Percentiles rank a stretch among this genome's conserved stretches.
Conservation (phyloP, 116 monocot species). For the Phalaenopsis hybrid region DNA sequence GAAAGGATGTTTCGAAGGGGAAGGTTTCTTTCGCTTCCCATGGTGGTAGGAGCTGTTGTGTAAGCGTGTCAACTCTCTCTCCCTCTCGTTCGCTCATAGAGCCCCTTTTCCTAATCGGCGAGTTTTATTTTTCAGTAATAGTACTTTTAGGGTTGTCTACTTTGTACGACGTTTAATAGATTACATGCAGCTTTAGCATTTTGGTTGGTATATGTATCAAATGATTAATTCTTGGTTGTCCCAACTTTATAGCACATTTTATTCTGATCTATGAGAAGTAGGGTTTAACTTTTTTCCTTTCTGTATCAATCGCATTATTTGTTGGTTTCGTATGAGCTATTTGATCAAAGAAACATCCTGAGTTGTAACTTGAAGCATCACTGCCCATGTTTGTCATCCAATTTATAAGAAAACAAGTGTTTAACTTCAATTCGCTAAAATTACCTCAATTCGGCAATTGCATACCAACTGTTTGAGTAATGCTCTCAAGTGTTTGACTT, state of each 20-base stretch:
- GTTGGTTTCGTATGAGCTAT: background rate
- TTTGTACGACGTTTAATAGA: too few relatives aligned
- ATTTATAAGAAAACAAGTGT: background rate
- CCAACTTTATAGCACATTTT: background rate
- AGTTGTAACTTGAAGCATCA: background rate
- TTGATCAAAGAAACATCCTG: background rate
- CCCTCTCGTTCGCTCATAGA: background rate
- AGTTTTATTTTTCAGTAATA: background rate
- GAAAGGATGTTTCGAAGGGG: conserved; percentile 13
- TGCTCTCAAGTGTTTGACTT: background rate
- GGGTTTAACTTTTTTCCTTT: background rate
- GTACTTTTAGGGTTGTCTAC: background rate
- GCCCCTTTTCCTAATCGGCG: background rate
- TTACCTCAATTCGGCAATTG: background rate
- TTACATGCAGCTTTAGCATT: background rate
- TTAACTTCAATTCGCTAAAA: background rate
- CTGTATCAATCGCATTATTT: background rate
- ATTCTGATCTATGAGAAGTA: background rate
- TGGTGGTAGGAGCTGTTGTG: conserved; percentile 19
- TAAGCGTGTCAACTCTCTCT: background rate
- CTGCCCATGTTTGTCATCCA: background rate
- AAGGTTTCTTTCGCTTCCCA: conserved; percentile 16
- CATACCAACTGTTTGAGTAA: background rate
- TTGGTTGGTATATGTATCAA: background rate
- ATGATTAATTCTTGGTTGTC: background rate